phyloP scores from a whole-genome alignment of 2,329 filamentous ascomycete genomes.

The Balansia obtecta region DNA sequence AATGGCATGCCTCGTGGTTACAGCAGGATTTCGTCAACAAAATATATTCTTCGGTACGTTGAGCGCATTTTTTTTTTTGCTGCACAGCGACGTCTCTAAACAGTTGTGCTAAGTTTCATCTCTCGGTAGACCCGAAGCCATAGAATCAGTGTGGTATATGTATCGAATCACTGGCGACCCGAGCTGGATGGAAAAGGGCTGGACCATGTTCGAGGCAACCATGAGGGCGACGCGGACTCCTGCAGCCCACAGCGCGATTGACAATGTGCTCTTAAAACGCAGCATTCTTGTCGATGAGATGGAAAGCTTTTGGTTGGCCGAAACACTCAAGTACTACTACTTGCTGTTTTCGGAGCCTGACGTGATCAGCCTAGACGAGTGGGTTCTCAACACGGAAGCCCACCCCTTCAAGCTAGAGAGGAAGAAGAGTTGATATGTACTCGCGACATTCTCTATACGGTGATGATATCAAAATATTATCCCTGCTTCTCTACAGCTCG shows the following conservation, averaged over 20 bases:
- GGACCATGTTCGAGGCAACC: constrained; percentile 72
- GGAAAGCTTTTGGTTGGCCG: constrained; percentile 71
- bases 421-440: neutral
- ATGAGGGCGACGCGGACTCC: constrained; percentile 52
- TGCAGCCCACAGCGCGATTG: constrained; percentile 57
- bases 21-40: constrained; percentile 26
- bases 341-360: constrained; percentile 50
- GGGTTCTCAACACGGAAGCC: constrained; percentile 53
- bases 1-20: constrained; percentile 40
- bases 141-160: constrained; percentile 81
- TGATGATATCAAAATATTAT: constrained; percentile 27
- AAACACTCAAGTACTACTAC: constrained; percentile 72
- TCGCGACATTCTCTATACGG: neutral
- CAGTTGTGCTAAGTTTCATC: too few relatives aligned
- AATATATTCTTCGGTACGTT: constrained; percentile 51
- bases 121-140: constrained; percentile 57
- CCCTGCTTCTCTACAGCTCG: neutral
- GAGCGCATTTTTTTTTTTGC: constrained; percentile 14
- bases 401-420: constrained; percentile 35
- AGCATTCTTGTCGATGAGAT: constrained; percentile 46
- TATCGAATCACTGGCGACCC: constrained; percentile 78
- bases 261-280: constrained; percentile 41
- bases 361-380: constrained; percentile 48
- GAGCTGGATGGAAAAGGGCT: constrained; percentile 67
- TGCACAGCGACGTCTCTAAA: too few relatives aligned